Conservation (phyloP, 2,329 filamentous ascomycete genomes). For the Penicillium sp. region DNA sequence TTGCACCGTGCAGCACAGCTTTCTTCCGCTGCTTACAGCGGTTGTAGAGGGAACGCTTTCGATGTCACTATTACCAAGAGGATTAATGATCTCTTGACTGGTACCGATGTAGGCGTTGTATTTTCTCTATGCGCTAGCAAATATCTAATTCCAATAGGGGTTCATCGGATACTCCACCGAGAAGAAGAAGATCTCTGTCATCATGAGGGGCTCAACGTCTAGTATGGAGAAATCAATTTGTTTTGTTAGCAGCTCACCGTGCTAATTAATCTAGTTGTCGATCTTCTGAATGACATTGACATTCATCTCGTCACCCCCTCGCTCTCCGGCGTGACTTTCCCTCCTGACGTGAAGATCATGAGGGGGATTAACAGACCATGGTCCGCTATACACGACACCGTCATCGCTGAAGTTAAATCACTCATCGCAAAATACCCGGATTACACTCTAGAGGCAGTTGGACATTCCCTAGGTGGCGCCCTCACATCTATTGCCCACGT, state of each 20-base stretch:
- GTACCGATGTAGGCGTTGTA: conserved; percentile 20
- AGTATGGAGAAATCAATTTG: conserved; percentile 7
- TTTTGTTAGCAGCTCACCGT: neutral
- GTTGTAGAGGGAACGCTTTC: conserved; percentile 26
- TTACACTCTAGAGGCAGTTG: conserved; percentile 30
- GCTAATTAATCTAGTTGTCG: conserved; percentile 10
- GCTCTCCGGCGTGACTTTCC: conserved; percentile 30
- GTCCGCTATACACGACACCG: conserved; percentile 27
- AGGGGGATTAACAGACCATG: conserved; percentile 26
- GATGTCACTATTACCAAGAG: conserved; percentile 32
- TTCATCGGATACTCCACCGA: conserved; percentile 28
- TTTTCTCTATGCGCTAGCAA: neutral
- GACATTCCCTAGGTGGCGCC: conserved; percentile 32
- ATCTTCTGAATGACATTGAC: conserved; percentile 29
- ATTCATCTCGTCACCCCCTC: conserved; percentile 22
- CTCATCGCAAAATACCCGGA: conserved; percentile 27
- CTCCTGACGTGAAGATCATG: conserved; percentile 28
- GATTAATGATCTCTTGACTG: conserved; percentile 22
- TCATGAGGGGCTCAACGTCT: conserved; percentile 32
- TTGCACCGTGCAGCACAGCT: conserved; percentile 29
- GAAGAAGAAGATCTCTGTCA: conserved; percentile 28
- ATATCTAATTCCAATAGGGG: conserved; percentile 15
- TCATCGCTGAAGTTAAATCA: conserved; percentile 29
- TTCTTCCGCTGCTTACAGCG: conserved; percentile 31
- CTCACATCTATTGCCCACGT: conserved; percentile 35